These are phyloP conservation scores for Coemansia sp. DNA, from an alignment of 192 early-diverging fungal species.

Conservation along the genomic window DNA sequence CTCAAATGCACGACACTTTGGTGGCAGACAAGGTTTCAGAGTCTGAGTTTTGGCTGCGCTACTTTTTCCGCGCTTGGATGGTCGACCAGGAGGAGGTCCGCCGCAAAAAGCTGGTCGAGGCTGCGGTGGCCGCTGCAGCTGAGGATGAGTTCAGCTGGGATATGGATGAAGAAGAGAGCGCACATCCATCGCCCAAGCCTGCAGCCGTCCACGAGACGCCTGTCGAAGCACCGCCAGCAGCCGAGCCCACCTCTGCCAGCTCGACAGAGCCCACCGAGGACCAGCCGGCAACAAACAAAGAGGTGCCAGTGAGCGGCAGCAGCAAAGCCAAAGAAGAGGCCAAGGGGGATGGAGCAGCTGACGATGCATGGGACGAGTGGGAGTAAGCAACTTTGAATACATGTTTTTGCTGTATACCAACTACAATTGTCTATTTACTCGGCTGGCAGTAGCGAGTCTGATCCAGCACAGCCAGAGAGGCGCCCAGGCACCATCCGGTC, in stretches of 20 bases:
- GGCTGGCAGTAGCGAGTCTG: constrained; percentile 39
- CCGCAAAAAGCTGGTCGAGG: constrained; percentile 48
- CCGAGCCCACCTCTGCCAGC: not conserved
- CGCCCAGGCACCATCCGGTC: constrained; percentile 96
- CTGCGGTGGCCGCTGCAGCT: constrained; percentile 33
- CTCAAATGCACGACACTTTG: constrained; percentile 16
- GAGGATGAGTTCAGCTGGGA: constrained; percentile 52
- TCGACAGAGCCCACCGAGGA: not conserved
- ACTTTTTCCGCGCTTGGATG: constrained; percentile 41
- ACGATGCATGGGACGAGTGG: constrained; percentile 50
- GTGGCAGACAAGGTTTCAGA: constrained; percentile 22
- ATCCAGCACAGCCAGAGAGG: constrained; percentile 81
- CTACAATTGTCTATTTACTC: not conserved
- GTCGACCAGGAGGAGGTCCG: constrained; percentile 42
- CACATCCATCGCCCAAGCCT: not conserved
- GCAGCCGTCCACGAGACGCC: not conserved
- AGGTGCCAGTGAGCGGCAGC: not conserved
- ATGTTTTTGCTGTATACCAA: not conserved
- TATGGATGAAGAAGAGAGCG: constrained; percentile 14
- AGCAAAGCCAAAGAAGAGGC: constrained; percentile 5
- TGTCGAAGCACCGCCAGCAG: not conserved
- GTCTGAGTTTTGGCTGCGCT: constrained; percentile 43
- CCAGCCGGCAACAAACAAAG: too few species aligned
- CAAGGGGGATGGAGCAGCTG: constrained; percentile 11
- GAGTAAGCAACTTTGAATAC: constrained; percentile 16